Evolutionary conservation across 2,329 filamentous ascomycete species (phyloP).

Genomic region (Colletotrichum sp.): DNA sequence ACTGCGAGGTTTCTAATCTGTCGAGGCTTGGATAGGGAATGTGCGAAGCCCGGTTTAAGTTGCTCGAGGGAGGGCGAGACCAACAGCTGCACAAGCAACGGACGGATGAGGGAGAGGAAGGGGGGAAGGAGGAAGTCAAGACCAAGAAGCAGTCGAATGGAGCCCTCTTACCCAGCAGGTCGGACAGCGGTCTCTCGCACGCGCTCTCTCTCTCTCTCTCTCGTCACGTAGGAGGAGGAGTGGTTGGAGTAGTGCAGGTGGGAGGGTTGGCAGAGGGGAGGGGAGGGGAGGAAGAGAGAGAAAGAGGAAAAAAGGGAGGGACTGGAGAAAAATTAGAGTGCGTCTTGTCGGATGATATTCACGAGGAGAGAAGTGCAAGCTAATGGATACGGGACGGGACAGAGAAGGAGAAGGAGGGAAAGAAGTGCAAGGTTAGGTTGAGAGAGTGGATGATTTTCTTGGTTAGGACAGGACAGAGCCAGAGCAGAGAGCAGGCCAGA

Average conservation of each 20-base stretch:
- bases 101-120: constrained; percentile 8
- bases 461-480: neutral
- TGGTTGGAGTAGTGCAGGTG: constrained; percentile 12
- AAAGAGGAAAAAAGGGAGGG: constrained; percentile 16
- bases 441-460: constrained; percentile 13
- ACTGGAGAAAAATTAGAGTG: constrained; percentile 21
- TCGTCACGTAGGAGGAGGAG: neutral
- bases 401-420: neutral
- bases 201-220: neutral
- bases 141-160: constrained; percentile 4
- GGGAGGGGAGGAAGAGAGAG: neutral
- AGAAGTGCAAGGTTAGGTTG: constrained; percentile 25
- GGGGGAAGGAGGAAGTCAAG: constrained; percentile 1
- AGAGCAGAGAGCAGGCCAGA: neutral
- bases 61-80: constrained; percentile 15
- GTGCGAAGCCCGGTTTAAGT: neutral
- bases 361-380: constrained; percentile 3
- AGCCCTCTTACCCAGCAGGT: constrained; percentile 10
- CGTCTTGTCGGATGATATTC: constrained; percentile 23
- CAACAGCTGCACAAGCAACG: constrained; percentile 8
- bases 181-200: constrained; percentile 3
- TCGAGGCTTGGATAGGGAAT: neutral
- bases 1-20: neutral
- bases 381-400: constrained; percentile 14
- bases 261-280: constrained; percentile 26